A percentile compares a stretch with the other conserved stretches of the same genome.
These are phyloP conservation scores for Cytospora piceae DNA, from an alignment of 2,329 filamentous ascomycete species.

Conservation along the genomic window DNA sequence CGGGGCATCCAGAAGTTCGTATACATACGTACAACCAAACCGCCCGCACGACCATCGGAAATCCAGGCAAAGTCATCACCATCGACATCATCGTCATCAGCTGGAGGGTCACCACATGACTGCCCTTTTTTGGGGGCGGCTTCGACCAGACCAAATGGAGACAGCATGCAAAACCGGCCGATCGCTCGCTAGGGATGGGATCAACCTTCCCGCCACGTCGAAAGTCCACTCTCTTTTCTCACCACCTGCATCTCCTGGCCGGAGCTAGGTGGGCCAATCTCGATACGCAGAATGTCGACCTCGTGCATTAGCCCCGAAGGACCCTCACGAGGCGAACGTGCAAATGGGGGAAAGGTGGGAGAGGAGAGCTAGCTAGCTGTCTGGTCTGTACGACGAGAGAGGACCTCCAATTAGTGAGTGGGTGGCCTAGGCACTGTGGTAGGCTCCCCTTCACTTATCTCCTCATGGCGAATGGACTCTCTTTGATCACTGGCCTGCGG, in stretches of 20 bases:
- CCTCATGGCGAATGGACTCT: no score
- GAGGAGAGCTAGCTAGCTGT: slow-evolving; percentile 7
- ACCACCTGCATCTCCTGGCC: background rate
- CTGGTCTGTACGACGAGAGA: background rate
- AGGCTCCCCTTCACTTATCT: background rate
- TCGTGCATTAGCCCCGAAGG: slow-evolving; percentile 21
- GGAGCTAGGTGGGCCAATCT: slow-evolving; percentile 8
- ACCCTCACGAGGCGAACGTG: slow-evolving; percentile 17
- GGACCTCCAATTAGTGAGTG: no score
- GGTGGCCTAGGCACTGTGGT: no score
- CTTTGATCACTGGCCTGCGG: no score
- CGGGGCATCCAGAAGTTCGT: no score
- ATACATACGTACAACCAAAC: no score
- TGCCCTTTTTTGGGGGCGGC: background rate
- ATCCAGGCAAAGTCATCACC: no score
- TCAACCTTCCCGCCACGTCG: background rate
- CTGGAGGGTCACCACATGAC: background rate
- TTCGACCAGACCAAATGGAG: background rate
- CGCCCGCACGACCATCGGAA: no score
- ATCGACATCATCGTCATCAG: background rate
- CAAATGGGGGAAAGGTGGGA: background rate
- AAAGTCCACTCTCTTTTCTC: background rate
- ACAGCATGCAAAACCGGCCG: no score
- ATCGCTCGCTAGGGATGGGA: background rate
- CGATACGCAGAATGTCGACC: slow-evolving; percentile 8